phyloP scores from a whole-genome alignment of 306 rosid species.

The Senna siamea region DNA sequence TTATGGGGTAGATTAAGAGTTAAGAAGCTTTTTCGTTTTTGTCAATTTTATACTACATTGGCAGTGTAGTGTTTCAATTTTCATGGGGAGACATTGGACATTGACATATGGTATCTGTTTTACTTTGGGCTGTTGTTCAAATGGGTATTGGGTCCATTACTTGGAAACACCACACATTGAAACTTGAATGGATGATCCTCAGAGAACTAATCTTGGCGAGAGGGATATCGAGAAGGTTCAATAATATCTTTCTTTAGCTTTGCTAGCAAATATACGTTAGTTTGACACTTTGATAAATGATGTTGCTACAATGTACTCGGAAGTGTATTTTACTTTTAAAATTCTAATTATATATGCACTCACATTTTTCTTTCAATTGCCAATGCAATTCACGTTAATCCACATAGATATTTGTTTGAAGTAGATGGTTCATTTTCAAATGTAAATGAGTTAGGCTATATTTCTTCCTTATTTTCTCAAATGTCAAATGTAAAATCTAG shows the following conservation, averaged over 20 bases:
- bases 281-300: background rate
- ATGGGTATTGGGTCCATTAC: conserved; percentile 68
- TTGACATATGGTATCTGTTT: conserved; percentile 45
- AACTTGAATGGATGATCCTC: conserved; percentile 94
- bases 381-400: background rate
- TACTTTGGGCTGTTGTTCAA: conserved; percentile 56
- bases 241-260: conserved; percentile 20
- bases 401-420: background rate
- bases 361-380: background rate
- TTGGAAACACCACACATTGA: conserved; percentile 52
- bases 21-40: conserved; percentile 2
- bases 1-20: conserved; percentile 38
- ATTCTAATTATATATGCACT: background rate
- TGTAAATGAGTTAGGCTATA: too few relatives aligned
- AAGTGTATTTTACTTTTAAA: background rate
- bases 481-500: background rate
- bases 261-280: background rate
- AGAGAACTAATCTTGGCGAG: conserved; percentile 54
- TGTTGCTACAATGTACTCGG: background rate
- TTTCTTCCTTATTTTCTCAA: too few relatives aligned
- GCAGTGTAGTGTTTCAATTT: conserved; percentile 20
- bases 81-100: conserved; percentile 64
- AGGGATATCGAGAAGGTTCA: conserved; percentile 88
- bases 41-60: conserved; percentile 18
- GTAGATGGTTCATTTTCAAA: background rate